Evolutionary conservation across 1,284 basidiomycete genomes (phyloP).

Genomic region (Irpex sp.): DNA sequence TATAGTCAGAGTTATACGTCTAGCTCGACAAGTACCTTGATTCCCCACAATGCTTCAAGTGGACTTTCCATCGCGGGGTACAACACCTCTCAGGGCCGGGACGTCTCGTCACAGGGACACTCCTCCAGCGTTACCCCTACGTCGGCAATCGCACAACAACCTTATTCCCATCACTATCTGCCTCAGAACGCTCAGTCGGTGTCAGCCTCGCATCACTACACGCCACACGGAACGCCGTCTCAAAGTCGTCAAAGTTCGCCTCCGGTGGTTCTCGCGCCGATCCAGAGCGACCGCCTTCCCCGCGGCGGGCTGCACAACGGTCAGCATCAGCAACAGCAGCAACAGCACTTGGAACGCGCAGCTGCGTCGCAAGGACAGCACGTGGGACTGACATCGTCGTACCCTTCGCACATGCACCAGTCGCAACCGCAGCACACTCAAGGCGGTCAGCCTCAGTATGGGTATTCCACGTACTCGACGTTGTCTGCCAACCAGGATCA

Average conservation of each 20-base stretch:
- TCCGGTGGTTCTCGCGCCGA: constrained; percentile 21
- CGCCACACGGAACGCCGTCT: constrained; percentile 1
- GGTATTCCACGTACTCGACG: constrained; percentile 1
- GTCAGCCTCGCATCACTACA: constrained; percentile 7
- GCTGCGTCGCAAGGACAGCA: not conserved
- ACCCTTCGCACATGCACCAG: constrained; percentile 5
- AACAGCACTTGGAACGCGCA: not conserved
- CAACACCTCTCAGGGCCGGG: not conserved
- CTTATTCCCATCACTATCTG: constrained; percentile 4
- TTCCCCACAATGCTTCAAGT: not conserved
- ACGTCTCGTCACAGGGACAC: not conserved
- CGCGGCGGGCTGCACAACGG: constrained; percentile 7
- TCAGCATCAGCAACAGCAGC: not conserved
- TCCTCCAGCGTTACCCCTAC: not conserved
- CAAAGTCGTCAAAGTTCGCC: constrained; percentile 12
- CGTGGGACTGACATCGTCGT: not conserved
- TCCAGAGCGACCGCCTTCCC: constrained; percentile 17
- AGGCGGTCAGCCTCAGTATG: constrained; percentile 7
- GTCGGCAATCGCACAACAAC: not conserved
- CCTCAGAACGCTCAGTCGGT: constrained; percentile 9
- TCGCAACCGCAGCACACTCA: constrained; percentile 10
- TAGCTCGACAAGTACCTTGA: not conserved
- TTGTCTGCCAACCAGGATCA: not conserved
- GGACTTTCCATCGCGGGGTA: not conserved
- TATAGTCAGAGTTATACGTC: not conserved